These are phyloP conservation scores for Periconia sp. DNA, from an alignment of 2,329 filamentous ascomycete genomes.

Conservation along the genomic window DNA sequence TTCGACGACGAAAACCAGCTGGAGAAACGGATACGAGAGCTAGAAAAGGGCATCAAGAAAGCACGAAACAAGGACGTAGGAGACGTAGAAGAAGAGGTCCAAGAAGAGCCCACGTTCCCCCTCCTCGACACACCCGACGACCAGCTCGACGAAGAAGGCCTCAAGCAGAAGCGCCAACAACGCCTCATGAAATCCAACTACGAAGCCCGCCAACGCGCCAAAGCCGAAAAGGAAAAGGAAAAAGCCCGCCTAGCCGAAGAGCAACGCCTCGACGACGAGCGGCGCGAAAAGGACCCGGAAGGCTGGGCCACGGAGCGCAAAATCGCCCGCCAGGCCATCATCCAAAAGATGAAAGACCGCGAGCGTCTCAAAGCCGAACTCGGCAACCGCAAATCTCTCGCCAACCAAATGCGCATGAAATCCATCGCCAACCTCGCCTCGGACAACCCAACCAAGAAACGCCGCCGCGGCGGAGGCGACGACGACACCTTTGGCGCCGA, in stretches of 20 bases:
- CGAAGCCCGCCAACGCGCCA: conserved; percentile 89
- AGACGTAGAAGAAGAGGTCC: conserved; percentile 73
- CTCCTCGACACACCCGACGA: conserved; percentile 89
- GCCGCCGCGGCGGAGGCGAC: conserved; percentile 80
- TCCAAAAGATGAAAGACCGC: conserved; percentile 86
- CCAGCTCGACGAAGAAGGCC: conserved; percentile 82
- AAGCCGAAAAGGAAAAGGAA: conserved; percentile 92
- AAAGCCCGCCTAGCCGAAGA: conserved; percentile 82
- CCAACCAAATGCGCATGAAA: conserved; percentile 97
- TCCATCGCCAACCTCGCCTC: conserved; percentile 93
- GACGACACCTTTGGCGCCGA: conserved; percentile 97
- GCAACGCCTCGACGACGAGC: conserved; percentile 79
- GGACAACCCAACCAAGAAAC: conserved; percentile 80
- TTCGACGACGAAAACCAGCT: conserved; percentile 88
- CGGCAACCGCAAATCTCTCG: conserved; percentile 93
- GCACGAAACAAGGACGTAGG: conserved; percentile 93
- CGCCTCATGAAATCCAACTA: conserved; percentile 91
- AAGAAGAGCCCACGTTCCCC: conserved; percentile 81
- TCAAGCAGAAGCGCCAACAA: conserved; percentile 93
- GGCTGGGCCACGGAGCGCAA: conserved; percentile 84
- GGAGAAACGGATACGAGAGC: conserved; percentile 80
- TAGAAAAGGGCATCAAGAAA: conserved; percentile 87
- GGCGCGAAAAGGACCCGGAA: conserved; percentile 80
- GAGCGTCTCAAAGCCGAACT: conserved; percentile 92
- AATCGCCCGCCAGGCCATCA: conserved; percentile 68